Conservation (phyloP, 345 rosid species). For the Psidium guajava region DNA sequence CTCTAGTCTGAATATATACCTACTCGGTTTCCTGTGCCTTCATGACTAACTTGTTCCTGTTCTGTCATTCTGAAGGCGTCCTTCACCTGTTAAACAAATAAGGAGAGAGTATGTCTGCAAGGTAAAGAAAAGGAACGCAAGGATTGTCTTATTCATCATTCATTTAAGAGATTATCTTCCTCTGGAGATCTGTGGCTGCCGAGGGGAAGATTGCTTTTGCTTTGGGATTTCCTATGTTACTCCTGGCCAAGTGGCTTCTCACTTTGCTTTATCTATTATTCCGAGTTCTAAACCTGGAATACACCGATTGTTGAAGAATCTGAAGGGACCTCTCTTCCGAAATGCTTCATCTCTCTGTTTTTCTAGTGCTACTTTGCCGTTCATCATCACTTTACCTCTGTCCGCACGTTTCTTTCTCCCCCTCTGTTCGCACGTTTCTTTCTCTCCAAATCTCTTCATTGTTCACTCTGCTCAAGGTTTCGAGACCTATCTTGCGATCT, state of each 20-base stretch:
- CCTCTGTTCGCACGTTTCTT: not conserved
- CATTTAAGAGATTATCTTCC: not conserved
- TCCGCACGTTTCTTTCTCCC: not conserved
- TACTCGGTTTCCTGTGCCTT: slow-evolving; percentile 38
- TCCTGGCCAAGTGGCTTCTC: not conserved
- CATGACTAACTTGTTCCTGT: slow-evolving; percentile 57
- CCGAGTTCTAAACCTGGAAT: not conserved
- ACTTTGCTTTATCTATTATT: not conserved
- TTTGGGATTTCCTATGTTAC: not conserved
- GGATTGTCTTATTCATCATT: not conserved
- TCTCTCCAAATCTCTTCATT: not conserved
- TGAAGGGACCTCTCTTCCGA: not conserved
- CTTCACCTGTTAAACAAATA: slow-evolving; percentile 87
- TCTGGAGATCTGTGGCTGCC: not conserved
- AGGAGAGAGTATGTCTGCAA: slow-evolving; percentile 97
- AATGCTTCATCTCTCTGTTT: not conserved
- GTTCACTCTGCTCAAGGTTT: not conserved
- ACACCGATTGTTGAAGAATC: not conserved
- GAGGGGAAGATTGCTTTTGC: not conserved
- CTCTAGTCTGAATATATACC: slow-evolving; percentile 57
- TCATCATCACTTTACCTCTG: not conserved
- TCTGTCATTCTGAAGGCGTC: slow-evolving; percentile 99
- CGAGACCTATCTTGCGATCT: not conserved
- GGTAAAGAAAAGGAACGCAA: slow-evolving; percentile 45
- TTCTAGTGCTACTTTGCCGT: not conserved